Evolutionary conservation across 768 basidiomycete genomes (phyloP), one percentile per base, ranked within the genome.

Genomic region (Pleurotus tuber-regium): DNA sequence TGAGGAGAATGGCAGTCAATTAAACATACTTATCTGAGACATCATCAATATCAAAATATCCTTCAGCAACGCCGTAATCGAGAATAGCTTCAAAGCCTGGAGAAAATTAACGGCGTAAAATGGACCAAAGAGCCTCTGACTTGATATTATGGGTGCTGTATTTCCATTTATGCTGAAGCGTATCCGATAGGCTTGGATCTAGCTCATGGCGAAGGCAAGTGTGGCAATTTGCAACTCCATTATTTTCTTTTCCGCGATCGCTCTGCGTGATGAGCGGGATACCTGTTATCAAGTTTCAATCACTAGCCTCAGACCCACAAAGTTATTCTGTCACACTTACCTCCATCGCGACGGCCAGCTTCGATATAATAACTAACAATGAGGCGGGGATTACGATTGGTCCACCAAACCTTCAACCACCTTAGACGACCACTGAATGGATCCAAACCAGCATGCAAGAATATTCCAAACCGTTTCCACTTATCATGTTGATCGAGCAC

Each of bases 231-330:
- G 76, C 77, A 36, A 76, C 63, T 2, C 69, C 67, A 57, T 66
- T 67, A 50, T 78, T 78, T 53, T 77, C 74, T 0, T 62, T 57
- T 0, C 75, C 75, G 1, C 59, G 70, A 59, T 77, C 74, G 51
- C 73, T 75, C 48, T 76, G 75, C 0, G 74, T 75, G 0, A 73
- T 49, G 0, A 77, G 50, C 3, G 75, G 71, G 1, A 76, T 41
- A 21, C n/a, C 40, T 41, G 23, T 4, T 11, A 11, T 18, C 12
- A 11, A 23, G 11, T 11, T 14, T 41, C n/a, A 18, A 23, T 18
- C 16, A 41, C 12, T 1, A 11, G n/a, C 40, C n/a, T 18, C 12
- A 11, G 11, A 18, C 12, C 40, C n/a, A 18, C 23, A 0, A 23
- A 18, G 60, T 3, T 28, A n/a, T n/a, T n/a, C n/a, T n/a, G 44